A percentile compares a stretch with the other conserved stretches of the same genome.
These are phyloP conservation scores for Syncephalis plumigaleata DNA, from an alignment of 371 early-diverging fungal genomes.

Conservation along the genomic window DNA sequence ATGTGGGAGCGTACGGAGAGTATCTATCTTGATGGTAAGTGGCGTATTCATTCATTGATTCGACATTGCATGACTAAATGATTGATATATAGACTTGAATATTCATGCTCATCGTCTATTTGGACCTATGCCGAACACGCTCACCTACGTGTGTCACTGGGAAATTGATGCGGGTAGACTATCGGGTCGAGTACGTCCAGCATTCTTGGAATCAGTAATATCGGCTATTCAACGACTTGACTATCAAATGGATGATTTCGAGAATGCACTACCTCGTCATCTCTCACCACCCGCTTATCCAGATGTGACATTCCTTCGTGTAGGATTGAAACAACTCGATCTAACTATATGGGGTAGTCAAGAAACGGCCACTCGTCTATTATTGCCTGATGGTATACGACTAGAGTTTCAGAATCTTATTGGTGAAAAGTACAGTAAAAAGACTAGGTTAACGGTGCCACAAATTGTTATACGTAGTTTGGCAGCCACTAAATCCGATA, in stretches of 20 bases:
- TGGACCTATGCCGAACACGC: slow-evolving; percentile 51
- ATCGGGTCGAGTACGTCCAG: slow-evolving; percentile 48
- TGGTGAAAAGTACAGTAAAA: slow-evolving; percentile 34
- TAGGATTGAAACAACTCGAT: slow-evolving; percentile 34
- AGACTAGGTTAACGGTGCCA: slow-evolving; percentile 39
- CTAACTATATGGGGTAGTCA: slow-evolving; percentile 36
- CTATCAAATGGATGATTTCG: slow-evolving; percentile 49
- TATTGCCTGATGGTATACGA: slow-evolving; percentile 31
- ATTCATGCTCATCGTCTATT: slow-evolving; percentile 53
- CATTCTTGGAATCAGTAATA: slow-evolving; percentile 32
- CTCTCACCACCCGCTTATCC: slow-evolving; percentile 23
- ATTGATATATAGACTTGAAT: slow-evolving; percentile 20
- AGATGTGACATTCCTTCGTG: slow-evolving; percentile 45
- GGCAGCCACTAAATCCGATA: slow-evolving; percentile 5
- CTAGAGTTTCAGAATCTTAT: slow-evolving; percentile 48
- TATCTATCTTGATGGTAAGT: slow-evolving; percentile 37
- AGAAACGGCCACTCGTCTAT: slow-evolving; percentile 20
- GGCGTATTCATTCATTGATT: no score
- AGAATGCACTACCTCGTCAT: slow-evolving; percentile 44
- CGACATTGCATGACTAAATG: no score
- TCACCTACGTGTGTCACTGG: slow-evolving; percentile 59
- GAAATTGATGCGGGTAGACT: slow-evolving; percentile 45
- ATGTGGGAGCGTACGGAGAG: slow-evolving; percentile 19
- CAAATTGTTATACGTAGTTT: slow-evolving; percentile 29
- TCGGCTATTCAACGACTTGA: slow-evolving; percentile 41